Base-by-base conservation (phyloP, 1,284 basidiomycete genomes). In the Pterula multifida region DNA sequence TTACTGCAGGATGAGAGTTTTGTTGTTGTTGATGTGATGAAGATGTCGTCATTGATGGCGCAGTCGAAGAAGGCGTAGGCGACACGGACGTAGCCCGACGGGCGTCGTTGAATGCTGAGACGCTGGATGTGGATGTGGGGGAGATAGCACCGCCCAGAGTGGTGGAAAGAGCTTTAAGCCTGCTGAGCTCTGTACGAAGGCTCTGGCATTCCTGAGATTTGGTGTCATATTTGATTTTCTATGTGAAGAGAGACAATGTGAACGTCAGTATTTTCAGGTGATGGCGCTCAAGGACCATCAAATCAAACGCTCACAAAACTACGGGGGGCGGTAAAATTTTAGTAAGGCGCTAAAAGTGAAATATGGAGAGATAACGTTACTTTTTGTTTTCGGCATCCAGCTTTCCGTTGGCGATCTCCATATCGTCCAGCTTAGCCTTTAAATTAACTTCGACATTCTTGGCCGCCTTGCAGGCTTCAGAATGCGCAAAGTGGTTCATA, bases 401-500 rank as follows among this genome's bases (percentile, higher is more conserved):
- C 63, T 79, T 78, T 53, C 69, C 64, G 57, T 76, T 73, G 50
- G 69, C 64, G 54, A 67, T 62, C 64, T 85, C 77, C 53, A 76
- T 66, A 58, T 81, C 79, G 53, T 83, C 79, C 39, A 87, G 62
- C 64, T 75, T 76, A 54, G 70, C 67, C 65, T 76, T 80, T 58
- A 85, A 69, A 53, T 67, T 70, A 45, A 68, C 65, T 66, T 88
- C 83, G 47, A 72, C 65, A 49, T 63, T 66, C 64, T 79, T 84
- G 46, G 81, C 74, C 55, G 68, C 64, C 66, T 79, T 82, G 60
- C 72, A 78, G 51, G 78, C 76, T 62, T 88, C 85, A 28, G 79
- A 78, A 65, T 86, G 84, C 55, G 83, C 81, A 48, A 78, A 65
- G 62, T 87, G 82, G 60, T 89, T 89, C 67, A 82, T 76, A 51